Percentiles rank a stretch among this genome's conserved stretches.
Evolutionary conservation across 768 basidiomycete species (phyloP).

Genomic region (Termitomyces sp.): DNA sequence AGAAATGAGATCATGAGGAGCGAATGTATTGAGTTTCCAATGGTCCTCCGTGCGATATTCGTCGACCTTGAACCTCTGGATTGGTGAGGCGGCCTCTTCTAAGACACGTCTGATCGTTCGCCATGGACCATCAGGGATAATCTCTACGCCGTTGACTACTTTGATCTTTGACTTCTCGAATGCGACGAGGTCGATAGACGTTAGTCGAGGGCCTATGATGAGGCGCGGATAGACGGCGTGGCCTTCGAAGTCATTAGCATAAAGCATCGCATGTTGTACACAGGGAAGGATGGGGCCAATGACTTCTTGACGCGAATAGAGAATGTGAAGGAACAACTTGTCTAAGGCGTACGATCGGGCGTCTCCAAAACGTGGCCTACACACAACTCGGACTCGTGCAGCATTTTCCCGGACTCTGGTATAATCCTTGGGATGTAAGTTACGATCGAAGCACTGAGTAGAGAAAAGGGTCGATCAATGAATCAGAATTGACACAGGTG

Average conservation of each 20-base stretch:
- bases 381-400: slow-evolving; percentile 1
- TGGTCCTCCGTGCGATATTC: slow-evolving; percentile 3
- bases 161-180: slow-evolving; percentile 2
- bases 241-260: slow-evolving; percentile 1
- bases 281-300: slow-evolving; percentile 2
- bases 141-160: neutral
- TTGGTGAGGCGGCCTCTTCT: neutral
- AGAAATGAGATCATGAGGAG: neutral
- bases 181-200: slow-evolving; percentile 1
- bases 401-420: slow-evolving; percentile 1
- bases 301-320: slow-evolving; percentile 3
- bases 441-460: slow-evolving; percentile 3
- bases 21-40: slow-evolving; percentile 5
- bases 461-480: neutral
- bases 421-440: neutral
- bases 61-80: neutral
- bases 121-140: slow-evolving; percentile 2
- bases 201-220: slow-evolving; percentile 1
- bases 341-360: neutral
- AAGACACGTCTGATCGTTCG: neutral
- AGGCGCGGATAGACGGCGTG: slow-evolving; percentile 8
- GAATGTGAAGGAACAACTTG: slow-evolving; percentile 4
- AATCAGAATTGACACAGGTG: neutral
- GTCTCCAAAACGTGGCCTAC: neutral
- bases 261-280: slow-evolving; percentile 1